Evolutionary conservation across 2,329 filamentous ascomycete species (phyloP).

Genomic region (Claviceps fusiformis): DNA sequence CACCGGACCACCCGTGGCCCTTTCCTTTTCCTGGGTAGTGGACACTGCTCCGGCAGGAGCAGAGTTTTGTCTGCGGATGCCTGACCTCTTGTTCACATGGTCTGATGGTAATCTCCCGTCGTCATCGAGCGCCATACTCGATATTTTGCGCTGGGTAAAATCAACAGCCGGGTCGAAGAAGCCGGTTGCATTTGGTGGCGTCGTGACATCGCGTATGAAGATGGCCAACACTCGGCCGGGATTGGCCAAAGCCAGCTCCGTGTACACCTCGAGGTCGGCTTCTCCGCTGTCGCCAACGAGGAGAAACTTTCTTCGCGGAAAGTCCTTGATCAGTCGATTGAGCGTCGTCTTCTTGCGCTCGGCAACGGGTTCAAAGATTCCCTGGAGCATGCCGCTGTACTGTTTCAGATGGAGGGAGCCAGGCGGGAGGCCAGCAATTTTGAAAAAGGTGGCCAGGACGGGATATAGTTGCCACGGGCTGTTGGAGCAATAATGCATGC

Average conservation of each 20-base stretch:
- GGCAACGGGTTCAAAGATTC: slow-evolving; percentile 93
- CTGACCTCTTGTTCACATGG: background rate
- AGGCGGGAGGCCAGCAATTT: slow-evolving; percentile 61
- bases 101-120: slow-evolving; percentile 7
- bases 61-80: slow-evolving; percentile 15
- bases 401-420: slow-evolving; percentile 94
- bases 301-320: slow-evolving; percentile 78
- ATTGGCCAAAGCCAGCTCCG: slow-evolving; percentile 74
- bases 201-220: slow-evolving; percentile 94
- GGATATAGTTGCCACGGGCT: slow-evolving; percentile 97
- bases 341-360: slow-evolving; percentile 86
- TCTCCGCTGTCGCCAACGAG: slow-evolving; percentile 93
- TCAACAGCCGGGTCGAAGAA: slow-evolving; percentile 60
- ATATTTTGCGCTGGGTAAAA: slow-evolving; percentile 13
- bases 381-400: slow-evolving; percentile 92
- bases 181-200: slow-evolving; percentile 48
- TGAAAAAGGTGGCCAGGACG: slow-evolving; percentile 74
- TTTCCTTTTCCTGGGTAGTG: slow-evolving; percentile 5
- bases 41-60: slow-evolving; percentile 3
- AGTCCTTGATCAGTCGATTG: slow-evolving; percentile 75
- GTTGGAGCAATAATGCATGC: slow-evolving; percentile 96
- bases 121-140: slow-evolving; percentile 16
- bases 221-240: slow-evolving; percentile 73
- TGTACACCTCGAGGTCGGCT: slow-evolving; percentile 93
- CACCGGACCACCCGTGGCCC: slow-evolving; percentile 21